Evolutionary conservation across 2,329 filamentous ascomycete genomes (phyloP), one percentile per base, ranked within the genome.

Genomic region (Ascochyta clinopodiicola): DNA sequence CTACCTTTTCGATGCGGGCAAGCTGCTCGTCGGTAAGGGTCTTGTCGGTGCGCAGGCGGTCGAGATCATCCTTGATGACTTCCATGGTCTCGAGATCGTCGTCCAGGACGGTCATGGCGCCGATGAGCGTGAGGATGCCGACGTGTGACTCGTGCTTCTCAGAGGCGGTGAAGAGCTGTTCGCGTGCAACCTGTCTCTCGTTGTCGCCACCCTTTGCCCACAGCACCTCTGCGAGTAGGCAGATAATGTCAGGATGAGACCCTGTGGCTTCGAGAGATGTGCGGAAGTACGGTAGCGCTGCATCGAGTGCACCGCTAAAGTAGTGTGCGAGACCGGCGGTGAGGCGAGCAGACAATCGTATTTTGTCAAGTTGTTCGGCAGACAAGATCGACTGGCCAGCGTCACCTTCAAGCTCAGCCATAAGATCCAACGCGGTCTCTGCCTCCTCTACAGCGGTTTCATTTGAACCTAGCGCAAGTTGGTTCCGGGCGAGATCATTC

Each of bases 251-350:
- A 0, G 93, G 89, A 58, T 92, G 87, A 34, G 85, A 84, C 27
- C 85, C 79, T 1, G 90, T 92, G 71, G 96, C 92, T 51, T 88
- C 82, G 7, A 98, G 81, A 0, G 92, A 92, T 2, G 86, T 82
- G 60, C 91, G 86, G 75, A 99, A 96, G 77, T 89, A 92, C 10
- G 84, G 81, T 24, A 96, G 86, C 0, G 92, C 89, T 45, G 86
- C 84, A 36, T 87, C 84, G 61, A 89, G 84, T 22, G 87, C 79
- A 22, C 84, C 78, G 29, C 81, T 77, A 71, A 90, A 91, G 75
- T 93, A 96, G 56, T 90, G 84, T 1, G 93, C 90, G 2, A 99
- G 80, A 0, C 95, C 95, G 2, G 91, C 85, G 0, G 93, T 96
- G 34, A 99, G 78, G 68, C 96, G 90, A 0, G 92, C 90, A 1